Percentiles rank a stretch among this genome's conserved stretches.
These are phyloP conservation scores for Phytopythium montanum DNA, from an alignment of 352 stramenopile species.

Conservation along the genomic window DNA sequence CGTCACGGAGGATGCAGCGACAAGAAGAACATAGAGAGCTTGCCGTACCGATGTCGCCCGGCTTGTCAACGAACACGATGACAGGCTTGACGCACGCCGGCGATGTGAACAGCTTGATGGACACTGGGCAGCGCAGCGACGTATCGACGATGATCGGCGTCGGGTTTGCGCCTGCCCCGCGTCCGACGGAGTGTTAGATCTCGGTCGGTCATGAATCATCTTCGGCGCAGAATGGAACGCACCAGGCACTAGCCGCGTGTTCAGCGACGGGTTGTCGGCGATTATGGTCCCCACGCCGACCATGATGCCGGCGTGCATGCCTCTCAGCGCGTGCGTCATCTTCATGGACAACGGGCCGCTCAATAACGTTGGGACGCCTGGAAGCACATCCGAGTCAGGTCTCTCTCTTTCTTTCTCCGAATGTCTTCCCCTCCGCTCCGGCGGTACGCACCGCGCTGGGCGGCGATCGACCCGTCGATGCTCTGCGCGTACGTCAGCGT, in stretches of 20 bases:
- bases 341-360: constrained; percentile 68
- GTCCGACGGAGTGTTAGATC: not conserved
- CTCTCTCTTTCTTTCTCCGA: not conserved
- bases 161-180: constrained; percentile 45
- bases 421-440: too few relatives aligned
- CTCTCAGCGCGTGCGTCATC: constrained; percentile 88
- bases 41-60: constrained; percentile 20
- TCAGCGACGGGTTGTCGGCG: constrained; percentile 87
- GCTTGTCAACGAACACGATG: constrained; percentile 37
- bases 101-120: constrained; percentile 79
- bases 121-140: constrained; percentile 50
- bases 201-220: too few relatives aligned
- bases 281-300: constrained; percentile 83
- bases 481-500: constrained; percentile 90
- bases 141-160: constrained; percentile 78
- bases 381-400: not conserved
- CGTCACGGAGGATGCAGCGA: not conserved
- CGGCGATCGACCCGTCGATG: constrained; percentile 82
- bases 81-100: constrained; percentile 64
- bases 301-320: constrained; percentile 85
- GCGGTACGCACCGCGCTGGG: constrained; percentile 36
- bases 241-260: constrained; percentile 58
- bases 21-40: not conserved
- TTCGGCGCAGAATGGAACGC: not conserved
- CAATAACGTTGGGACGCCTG: constrained; percentile 62